These are phyloP conservation scores for Blastosporella zonata DNA, from an alignment of 1,284 basidiomycete genomes.

Conservation along the genomic window DNA sequence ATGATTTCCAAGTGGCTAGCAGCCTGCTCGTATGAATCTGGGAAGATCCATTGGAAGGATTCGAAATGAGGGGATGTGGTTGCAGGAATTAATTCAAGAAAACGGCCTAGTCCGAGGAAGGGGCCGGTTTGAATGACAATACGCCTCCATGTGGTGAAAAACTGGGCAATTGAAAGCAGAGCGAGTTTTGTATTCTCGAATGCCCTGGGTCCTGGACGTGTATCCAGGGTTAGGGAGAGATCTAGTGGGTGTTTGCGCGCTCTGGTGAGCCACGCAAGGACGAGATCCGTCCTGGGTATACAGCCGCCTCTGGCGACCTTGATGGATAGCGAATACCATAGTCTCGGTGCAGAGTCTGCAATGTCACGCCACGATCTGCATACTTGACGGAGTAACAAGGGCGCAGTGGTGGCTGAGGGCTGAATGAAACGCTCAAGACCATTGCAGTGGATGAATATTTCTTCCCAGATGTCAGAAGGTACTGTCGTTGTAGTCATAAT, in stretches of 20 bases:
- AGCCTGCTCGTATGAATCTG: conserved; percentile 2
- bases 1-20: conserved; percentile 1
- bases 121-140: conserved; percentile 4
- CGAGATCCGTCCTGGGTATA: conserved; percentile 1
- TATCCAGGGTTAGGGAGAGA: conserved; percentile 5
- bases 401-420: conserved; percentile 1
- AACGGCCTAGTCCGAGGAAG: not conserved
- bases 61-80: not conserved
- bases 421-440: conserved; percentile 1
- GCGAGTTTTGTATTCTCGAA: conserved; percentile 6
- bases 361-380: conserved; percentile 4
- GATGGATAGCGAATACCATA: conserved; percentile 1
- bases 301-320: not conserved
- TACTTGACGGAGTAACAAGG: conserved; percentile 8
- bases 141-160: conserved; percentile 4
- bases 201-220: conserved; percentile 1
- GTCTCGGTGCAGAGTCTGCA: conserved; percentile 2
- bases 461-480: conserved; percentile 12
- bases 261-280: conserved; percentile 2
- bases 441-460: conserved; percentile 4
- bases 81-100: not conserved
- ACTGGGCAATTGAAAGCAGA: conserved; percentile 2
- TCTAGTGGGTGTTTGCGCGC: conserved; percentile 6
- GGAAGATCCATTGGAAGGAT: conserved; percentile 3
- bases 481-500: not conserved